Conservation (phyloP, 2,329 filamentous ascomycete species). For the Calonectria naviculata region DNA sequence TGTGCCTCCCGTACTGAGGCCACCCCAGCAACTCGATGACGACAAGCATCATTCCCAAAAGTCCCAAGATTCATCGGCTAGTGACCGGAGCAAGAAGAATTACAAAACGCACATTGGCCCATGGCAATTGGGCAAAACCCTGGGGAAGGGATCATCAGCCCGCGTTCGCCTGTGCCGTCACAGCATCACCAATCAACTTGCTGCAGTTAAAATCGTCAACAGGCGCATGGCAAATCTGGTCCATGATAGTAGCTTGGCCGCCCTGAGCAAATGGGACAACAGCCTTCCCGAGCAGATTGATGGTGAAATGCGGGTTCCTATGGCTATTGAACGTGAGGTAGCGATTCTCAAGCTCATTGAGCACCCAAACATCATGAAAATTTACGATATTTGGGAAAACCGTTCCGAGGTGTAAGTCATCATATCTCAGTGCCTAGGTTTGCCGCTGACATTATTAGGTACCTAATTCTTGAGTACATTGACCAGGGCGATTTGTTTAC, state of each 20-base stretch:
- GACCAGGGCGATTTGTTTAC: conserved; percentile 84
- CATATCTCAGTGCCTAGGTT: not conserved
- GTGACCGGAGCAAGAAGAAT: conserved; percentile 52
- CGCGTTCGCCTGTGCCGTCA: conserved; percentile 89
- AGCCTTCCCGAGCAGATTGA: conserved; percentile 65
- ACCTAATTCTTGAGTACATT: conserved; percentile 94
- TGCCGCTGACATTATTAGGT: conserved; percentile 64
- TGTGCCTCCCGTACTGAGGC: conserved; percentile 28
- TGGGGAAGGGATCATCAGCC: conserved; percentile 91
- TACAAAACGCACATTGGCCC: conserved; percentile 86
- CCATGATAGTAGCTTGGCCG: conserved; percentile 86
- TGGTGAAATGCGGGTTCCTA: conserved; percentile 79
- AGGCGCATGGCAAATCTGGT: conserved; percentile 83
- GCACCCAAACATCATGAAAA: conserved; percentile 92
- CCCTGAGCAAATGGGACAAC: conserved; percentile 79
- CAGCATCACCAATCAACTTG: conserved; percentile 79
- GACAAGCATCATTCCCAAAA: conserved; percentile 52
- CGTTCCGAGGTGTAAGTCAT: conserved; percentile 85
- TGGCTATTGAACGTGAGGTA: conserved; percentile 93
- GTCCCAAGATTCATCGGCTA: conserved; percentile 54
- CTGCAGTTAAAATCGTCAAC: conserved; percentile 95
- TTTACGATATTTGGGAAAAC: conserved; percentile 99
- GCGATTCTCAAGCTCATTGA: conserved; percentile 97
- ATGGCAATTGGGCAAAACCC: conserved; percentile 90
- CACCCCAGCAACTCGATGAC: conserved; percentile 46